phyloP scores from a whole-genome alignment of 108 stramenopile genomes.

The Pseudonitzschia multiseries region DNA sequence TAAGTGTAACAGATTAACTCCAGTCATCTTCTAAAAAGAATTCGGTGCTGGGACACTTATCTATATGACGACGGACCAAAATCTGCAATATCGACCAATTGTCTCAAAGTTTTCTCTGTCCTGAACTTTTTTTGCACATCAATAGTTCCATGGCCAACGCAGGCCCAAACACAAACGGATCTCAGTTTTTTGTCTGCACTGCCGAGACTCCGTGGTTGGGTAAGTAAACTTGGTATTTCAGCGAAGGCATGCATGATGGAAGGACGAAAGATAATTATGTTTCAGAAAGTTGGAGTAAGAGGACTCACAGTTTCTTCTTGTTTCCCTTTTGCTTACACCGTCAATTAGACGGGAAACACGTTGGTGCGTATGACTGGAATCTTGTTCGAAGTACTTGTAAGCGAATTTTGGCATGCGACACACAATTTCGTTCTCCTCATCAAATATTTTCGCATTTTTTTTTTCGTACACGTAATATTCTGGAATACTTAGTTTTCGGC shows the following conservation, averaged over 20 bases:
- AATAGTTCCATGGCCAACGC: slow-evolving; percentile 84
- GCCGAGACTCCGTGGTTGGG: slow-evolving; percentile 91
- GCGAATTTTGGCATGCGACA: neutral
- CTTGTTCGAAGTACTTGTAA: neutral
- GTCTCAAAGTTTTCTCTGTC: neutral
- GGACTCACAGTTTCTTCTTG: neutral
- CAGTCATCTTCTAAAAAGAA: no score
- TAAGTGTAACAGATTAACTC: neutral
- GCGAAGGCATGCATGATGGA: neutral
- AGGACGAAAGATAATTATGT: neutral
- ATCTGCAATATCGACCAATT: no score
- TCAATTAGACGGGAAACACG: slow-evolving; percentile 5
- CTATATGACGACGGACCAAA: no score
- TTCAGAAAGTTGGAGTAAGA: no score
- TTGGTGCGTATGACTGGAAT: neutral
- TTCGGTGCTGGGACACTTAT: no score
- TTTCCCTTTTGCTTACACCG: neutral
- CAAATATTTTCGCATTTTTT: neutral
- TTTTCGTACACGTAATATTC: neutral
- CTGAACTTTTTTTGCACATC: neutral
- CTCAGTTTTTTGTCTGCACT: slow-evolving; percentile 93
- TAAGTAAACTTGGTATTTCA: neutral
- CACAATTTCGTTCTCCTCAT: no score
- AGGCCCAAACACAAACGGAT: slow-evolving; percentile 37
- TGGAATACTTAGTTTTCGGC: slow-evolving; percentile 70